Conservation (phyloP, 106 monocot genomes). For the Alisma plantagoaquatica region DNA sequence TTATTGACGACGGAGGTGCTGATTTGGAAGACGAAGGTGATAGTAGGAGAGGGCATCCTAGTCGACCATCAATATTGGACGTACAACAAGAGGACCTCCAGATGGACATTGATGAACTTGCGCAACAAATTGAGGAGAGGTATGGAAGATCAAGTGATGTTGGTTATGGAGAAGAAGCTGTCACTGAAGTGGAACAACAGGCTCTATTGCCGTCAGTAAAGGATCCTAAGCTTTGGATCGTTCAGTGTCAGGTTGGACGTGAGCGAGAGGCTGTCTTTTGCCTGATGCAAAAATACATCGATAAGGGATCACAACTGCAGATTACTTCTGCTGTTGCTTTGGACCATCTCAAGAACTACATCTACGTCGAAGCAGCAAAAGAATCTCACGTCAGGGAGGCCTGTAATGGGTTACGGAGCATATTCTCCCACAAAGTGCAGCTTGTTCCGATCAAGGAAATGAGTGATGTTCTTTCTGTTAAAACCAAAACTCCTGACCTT, state of each 20-base stretch:
- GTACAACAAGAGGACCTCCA: constrained; percentile 66
- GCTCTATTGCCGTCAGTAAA: constrained; percentile 93
- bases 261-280: constrained; percentile 92
- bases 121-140: constrained; percentile 66
- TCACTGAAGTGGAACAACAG: constrained; percentile 95
- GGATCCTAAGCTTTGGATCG: constrained; percentile 97
- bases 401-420: constrained; percentile 83
- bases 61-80: constrained; percentile 36
- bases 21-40: constrained; percentile 70
- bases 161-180: constrained; percentile 87
- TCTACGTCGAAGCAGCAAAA: constrained; percentile 95
- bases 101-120: constrained; percentile 89
- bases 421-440: constrained; percentile 72
- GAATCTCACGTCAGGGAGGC: constrained; percentile 98
- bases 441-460: constrained; percentile 97
- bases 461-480: constrained; percentile 99
- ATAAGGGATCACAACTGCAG: constrained; percentile 63
- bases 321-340: constrained; percentile 80
- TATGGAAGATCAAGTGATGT: constrained; percentile 63
- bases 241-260: constrained; percentile 91
- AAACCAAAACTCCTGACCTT: constrained; percentile 89
- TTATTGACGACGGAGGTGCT: constrained; percentile 78
- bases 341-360: constrained; percentile 91
- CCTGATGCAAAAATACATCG: constrained; percentile 97
- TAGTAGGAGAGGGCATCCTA: constrained; percentile 39